Evolutionary conservation across 2,329 filamentous ascomycete species (phyloP).

Genomic region (Xylaria sp.): DNA sequence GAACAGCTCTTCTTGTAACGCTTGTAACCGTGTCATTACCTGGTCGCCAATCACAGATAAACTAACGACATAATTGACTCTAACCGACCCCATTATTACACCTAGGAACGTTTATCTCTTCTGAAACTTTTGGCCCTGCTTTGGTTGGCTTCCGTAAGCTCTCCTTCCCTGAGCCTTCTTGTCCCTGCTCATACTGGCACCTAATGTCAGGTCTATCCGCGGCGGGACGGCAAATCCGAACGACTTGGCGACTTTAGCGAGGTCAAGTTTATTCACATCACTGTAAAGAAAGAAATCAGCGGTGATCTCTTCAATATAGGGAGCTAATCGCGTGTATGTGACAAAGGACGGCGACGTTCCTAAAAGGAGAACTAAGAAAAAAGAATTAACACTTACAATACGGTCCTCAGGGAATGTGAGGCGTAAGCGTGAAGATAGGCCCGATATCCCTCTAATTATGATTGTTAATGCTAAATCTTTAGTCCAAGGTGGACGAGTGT

Average conservation of each 20-base stretch:
- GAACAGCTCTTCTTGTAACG: not conserved
- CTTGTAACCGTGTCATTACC: not conserved
- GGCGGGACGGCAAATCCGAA: conserved; percentile 82
- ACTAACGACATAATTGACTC: not conserved
- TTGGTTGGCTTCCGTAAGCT: conserved; percentile 79
- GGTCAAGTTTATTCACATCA: conserved; percentile 52
- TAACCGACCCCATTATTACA: not conserved
- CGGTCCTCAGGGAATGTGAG: conserved; percentile 74
- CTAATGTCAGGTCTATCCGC: conserved; percentile 71
- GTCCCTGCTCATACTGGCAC: conserved; percentile 75
- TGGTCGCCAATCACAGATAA: not conserved
- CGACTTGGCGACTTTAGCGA: conserved; percentile 82
- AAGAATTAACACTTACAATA: conserved; percentile 73
- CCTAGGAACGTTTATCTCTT: conserved; percentile 22
- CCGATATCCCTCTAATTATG: conserved; percentile 47
- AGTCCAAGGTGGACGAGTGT: conserved; percentile 51
- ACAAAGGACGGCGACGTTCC: not conserved
- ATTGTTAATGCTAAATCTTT: not conserved
- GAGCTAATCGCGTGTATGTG: not conserved
- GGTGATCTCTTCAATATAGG: not conserved
- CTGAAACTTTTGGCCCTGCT: conserved; percentile 63
- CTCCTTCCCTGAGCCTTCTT: conserved; percentile 70
- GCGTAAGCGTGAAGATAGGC: conserved; percentile 96
- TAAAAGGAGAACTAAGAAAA: conserved; percentile 49
- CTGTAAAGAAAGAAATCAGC: conserved; percentile 4